A percentile compares a stretch with the other conserved stretches of the same genome.
These are phyloP conservation scores for Aureobasidium sp. DNA, from an alignment of 2,329 filamentous ascomycete genomes.

Conservation along the genomic window DNA sequence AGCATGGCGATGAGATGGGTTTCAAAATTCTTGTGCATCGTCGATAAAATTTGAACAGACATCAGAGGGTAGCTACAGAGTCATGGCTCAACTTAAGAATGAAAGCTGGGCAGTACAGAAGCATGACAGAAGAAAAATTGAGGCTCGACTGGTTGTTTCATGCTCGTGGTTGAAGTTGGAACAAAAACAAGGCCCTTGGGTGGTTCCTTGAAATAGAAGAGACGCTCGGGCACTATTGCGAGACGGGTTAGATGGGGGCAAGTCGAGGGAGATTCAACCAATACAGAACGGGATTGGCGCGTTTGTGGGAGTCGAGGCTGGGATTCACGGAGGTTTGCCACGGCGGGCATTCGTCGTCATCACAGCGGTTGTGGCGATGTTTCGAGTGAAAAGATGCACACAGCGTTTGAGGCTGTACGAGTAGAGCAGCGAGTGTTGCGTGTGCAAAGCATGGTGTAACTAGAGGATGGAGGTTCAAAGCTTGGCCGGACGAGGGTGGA, in stretches of 20 bases:
- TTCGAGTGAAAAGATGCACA: not conserved
- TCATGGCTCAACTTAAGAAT: not conserved
- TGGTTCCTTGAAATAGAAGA: constrained; percentile 10
- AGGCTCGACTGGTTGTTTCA: constrained; percentile 3
- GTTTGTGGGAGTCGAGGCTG: not conserved
- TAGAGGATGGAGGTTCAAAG: not conserved
- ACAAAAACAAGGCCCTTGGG: not conserved
- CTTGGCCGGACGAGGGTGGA: not conserved
- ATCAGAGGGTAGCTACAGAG: not conserved
- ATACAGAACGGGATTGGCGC: not conserved
- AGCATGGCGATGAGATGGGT: not conserved
- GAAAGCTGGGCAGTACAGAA: not conserved
- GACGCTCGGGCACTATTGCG: constrained; percentile 5
- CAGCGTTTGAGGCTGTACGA: not conserved
- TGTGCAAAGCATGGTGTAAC: not conserved
- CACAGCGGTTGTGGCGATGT: constrained; percentile 4
- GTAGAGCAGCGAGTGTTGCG: not conserved
- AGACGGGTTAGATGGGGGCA: constrained; percentile 8
- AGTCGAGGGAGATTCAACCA: constrained; percentile 13
- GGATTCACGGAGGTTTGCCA: constrained; percentile 8
- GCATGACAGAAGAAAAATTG: not conserved
- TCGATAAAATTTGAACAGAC: not conserved
- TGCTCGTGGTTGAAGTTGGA: not conserved
- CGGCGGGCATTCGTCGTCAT: constrained; percentile 9
- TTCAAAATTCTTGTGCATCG: not conserved